Conservation (phyloP, 2,329 filamentous ascomycete genomes). For the Clathrospora elynae region DNA sequence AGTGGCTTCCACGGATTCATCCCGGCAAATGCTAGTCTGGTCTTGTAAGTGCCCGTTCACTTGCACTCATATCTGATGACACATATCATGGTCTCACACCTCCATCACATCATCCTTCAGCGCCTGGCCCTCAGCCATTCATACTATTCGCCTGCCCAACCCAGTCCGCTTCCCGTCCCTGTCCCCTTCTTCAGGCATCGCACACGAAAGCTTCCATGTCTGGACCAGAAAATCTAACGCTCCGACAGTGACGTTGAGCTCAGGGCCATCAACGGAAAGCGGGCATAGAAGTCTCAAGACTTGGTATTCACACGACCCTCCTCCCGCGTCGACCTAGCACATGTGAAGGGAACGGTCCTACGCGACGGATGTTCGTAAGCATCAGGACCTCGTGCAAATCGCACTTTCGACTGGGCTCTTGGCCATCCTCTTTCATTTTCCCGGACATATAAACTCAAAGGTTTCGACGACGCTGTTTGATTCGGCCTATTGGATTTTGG, state of each 20-base stretch:
- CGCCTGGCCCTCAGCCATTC: neutral
- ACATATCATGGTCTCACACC: conserved; percentile 4
- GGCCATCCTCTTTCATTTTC: neutral
- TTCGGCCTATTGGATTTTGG: conserved; percentile 3
- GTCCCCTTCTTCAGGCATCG: neutral
- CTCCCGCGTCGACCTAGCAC: too few relatives aligned
- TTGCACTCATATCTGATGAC: conserved; percentile 1
- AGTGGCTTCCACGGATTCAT: conserved; percentile 82
- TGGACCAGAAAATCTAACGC: conserved; percentile 19
- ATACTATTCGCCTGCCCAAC: conserved; percentile 9
- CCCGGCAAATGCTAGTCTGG: conserved; percentile 72
- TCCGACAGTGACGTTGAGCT: conserved; percentile 68
- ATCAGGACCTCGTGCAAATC: too few relatives aligned
- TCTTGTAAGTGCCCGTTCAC: conserved; percentile 71
- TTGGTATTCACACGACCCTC: neutral
- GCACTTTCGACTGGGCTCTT: too few relatives aligned
- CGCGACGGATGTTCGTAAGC: too few relatives aligned
- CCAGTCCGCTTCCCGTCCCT: conserved; percentile 9
- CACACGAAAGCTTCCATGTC: neutral
- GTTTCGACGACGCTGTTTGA: neutral
- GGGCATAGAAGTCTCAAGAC: conserved; percentile 45
- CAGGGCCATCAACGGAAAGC: conserved; percentile 64
- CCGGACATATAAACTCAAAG: neutral
- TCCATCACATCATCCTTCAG: neutral
- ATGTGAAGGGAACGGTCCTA: too few relatives aligned